Conservation (phyloP, 2,329 filamentous ascomycete species). For the Diplodia sapinea region DNA sequence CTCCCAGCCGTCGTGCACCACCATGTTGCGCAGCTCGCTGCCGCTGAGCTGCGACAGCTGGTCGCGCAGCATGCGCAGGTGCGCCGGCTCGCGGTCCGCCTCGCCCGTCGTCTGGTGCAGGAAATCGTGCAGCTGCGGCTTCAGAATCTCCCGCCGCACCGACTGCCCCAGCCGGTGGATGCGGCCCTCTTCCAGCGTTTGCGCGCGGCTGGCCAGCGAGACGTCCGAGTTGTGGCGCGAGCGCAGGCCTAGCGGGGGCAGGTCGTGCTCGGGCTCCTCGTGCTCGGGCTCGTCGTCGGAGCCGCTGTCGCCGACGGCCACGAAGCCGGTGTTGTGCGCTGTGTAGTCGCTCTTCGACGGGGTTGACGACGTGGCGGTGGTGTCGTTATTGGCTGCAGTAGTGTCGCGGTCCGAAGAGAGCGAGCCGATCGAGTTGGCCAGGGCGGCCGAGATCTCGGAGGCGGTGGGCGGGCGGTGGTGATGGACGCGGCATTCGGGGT, state of each 20-base stretch:
- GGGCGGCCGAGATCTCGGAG: conserved; percentile 37
- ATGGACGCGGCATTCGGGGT: conserved; percentile 77
- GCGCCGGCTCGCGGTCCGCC: conserved; percentile 40
- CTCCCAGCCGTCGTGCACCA: conserved; percentile 61
- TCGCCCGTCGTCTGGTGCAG: conserved; percentile 39
- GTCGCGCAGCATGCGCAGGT: conserved; percentile 58
- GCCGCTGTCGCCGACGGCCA: conserved; percentile 36
- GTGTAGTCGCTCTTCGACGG: neutral
- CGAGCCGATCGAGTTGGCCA: conserved; percentile 41
- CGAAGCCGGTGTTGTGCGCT: neutral
- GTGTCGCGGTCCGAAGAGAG: conserved; percentile 42
- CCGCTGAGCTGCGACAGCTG: conserved; percentile 69
- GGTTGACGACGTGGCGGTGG: conserved; percentile 20
- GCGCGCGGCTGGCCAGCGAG: conserved; percentile 68
- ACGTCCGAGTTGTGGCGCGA: conserved; percentile 69
- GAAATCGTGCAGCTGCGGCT: conserved; percentile 44
- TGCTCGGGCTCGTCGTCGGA: conserved; percentile 48
- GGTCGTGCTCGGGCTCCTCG: conserved; percentile 43
- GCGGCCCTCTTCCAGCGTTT: conserved; percentile 71
- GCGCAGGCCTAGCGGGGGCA: conserved; percentile 51
- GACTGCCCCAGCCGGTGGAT: conserved; percentile 72
- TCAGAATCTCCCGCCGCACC: conserved; percentile 67
- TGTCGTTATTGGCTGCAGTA: conserved; percentile 36
- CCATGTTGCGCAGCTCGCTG: conserved; percentile 55
- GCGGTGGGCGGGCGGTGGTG: conserved; percentile 35